Base-by-base conservation (phyloP, 164 flowering plant genomes). In the Stephania cephalantha region DNA sequence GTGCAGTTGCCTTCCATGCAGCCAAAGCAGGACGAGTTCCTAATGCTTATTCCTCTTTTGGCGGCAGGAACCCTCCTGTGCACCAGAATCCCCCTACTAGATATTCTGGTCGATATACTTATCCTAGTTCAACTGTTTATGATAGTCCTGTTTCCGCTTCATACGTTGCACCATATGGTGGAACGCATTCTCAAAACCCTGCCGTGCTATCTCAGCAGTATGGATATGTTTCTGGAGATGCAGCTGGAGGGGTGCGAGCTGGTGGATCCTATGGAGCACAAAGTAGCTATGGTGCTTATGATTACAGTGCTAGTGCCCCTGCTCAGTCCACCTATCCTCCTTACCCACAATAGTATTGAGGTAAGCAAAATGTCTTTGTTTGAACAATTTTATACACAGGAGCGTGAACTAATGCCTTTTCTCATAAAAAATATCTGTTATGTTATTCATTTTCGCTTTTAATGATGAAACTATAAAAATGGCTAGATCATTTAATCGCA, bases 1-100 rank as follows among this genome's bases (percentile, higher is more conserved):
- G 84, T 25, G 77, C 79, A 15, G 58, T 80, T 7, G 44, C 79
- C 53, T 83, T 71, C 75, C 85, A 83, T 31, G 83, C 86, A 30
- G 66, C 88, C 68, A 88, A 85, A 84, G 77, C 76, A 3, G 84
- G 84, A 6, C 83, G 82, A 42, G 73, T 42, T 79, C 75, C 88
- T 13, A 81, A 76, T 65, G 15, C 74, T 7, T 79, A 79, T 71
- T 77, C 84, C 0, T 76, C 87, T 11, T 82, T 74, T 50, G 74
- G 74, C 67, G 85, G 81, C 25, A 72, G 87, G 73, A 84, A 86
- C 73, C 76, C 44, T 13, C 81, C 83, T 4, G 45, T 74, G 7
- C 89, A 82, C 66, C 90, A 75, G 71, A 77, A 78, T 68, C 85
- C 86, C 6, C 78, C 82, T 29, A 69, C 82, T 2, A 78, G 82